These are phyloP conservation scores for button mushroom (Agaricus bisporus) DNA, from an alignment of 768 basidiomycete genomes.

Conservation along the genomic window DNA sequence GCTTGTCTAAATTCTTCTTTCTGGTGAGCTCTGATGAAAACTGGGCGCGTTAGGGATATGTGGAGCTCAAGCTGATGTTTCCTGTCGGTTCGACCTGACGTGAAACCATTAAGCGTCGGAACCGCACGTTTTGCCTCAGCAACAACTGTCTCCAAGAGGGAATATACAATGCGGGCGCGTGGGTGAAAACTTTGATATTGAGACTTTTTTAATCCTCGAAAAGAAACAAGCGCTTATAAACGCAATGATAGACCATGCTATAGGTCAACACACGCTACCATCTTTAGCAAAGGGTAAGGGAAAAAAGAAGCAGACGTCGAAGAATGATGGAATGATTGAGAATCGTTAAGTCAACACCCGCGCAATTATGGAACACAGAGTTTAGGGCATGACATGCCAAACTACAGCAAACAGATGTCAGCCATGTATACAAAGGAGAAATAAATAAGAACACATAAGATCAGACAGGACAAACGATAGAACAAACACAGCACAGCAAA, in stretches of 20 bases:
- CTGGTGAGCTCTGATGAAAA: conserved; percentile 77
- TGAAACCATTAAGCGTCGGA: conserved; percentile 32
- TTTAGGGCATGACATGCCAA: no score
- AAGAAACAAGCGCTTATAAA: conserved; percentile 13
- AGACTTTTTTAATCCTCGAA: background rate
- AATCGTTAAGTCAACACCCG: no score
- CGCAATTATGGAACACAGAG: no score
- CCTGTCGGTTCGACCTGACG: conserved; percentile 26
- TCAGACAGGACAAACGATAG: no score
- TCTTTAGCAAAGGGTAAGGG: conserved; percentile 14
- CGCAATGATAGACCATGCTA: conserved; percentile 11
- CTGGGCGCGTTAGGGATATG: conserved; percentile 79
- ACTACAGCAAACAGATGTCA: no score
- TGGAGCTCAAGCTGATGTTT: conserved; percentile 51
- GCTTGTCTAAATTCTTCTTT: conserved; percentile 63
- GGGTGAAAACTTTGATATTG: conserved; percentile 8
- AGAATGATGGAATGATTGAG: conserved; percentile 27
- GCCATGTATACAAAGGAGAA: no score
- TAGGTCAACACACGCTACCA: conserved; percentile 13
- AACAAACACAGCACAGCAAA: no score
- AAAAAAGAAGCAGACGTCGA: conserved; percentile 13
- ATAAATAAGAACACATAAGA: no score
- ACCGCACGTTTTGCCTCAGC: conserved; percentile 35
- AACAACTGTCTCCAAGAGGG: conserved; percentile 40
- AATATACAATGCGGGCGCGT: conserved; percentile 28